A percentile compares a stretch with the other conserved stretches of the same genome.
These are phyloP conservation scores for Avena eriantha DNA, from an alignment of 176 grass and related monocot genomes.

Conservation along the genomic window DNA sequence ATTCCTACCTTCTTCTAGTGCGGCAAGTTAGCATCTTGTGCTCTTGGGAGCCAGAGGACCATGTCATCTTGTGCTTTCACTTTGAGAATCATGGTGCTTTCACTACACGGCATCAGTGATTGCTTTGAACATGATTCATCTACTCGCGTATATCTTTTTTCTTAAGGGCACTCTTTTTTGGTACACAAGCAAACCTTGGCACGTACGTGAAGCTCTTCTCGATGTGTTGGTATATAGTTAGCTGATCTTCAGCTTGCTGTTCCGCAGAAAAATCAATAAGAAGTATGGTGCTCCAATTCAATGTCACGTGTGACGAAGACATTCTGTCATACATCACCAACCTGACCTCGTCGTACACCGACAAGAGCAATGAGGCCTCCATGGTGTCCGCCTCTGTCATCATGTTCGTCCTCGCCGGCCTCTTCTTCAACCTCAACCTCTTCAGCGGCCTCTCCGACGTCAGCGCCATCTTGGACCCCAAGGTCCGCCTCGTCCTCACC, in stretches of 20 bases:
- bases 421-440: constrained; percentile 16
- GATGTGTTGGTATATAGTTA: not conserved
- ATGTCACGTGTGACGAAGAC: not conserved
- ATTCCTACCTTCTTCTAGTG: not conserved
- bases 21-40: not conserved
- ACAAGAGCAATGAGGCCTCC: constrained; percentile 3
- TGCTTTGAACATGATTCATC: too few relatives aligned
- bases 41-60: too few relatives aligned
- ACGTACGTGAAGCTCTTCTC: not conserved
- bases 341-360: not conserved
- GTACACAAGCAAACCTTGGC: not conserved
- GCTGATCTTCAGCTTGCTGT: not conserved
- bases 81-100: not conserved
- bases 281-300: not conserved
- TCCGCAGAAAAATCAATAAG: not conserved
- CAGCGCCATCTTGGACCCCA: not conserved
- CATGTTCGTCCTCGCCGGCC: not conserved
- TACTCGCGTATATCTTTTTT: too few relatives aligned
- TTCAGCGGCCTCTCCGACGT: not conserved
- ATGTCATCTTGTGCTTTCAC: not conserved
- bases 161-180: not conserved
- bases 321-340: not conserved
- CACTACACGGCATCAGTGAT: too few relatives aligned
- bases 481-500: not conserved
- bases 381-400: not conserved